Percentiles rank a stretch among this genome's conserved stretches.
Evolutionary conservation across 306 rosid genomes (phyloP).

Genomic region (Arachis stenosperma): DNA sequence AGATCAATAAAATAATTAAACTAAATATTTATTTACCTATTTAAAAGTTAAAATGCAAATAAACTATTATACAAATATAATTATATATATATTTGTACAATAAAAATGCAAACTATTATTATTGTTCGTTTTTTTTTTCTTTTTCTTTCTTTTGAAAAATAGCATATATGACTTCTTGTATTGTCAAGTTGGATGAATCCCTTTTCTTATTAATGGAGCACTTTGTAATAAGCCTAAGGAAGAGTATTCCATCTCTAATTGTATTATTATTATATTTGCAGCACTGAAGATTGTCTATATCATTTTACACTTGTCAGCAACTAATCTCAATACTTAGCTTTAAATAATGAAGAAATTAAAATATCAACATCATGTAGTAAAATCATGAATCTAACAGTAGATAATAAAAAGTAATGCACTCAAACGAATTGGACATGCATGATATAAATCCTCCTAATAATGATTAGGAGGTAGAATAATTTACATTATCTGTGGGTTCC

Average conservation of each 20-base stretch:
- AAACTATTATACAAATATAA: no score
- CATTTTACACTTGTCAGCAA: slow-evolving; percentile 34
- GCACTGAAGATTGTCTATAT: slow-evolving; percentile 35
- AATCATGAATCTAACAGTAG: slow-evolving; percentile 22
- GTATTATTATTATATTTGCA: not conserved
- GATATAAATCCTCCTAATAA: slow-evolving; percentile 46
- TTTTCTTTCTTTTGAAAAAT: no score
- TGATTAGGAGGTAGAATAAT: slow-evolving; percentile 35
- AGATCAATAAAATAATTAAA: no score
- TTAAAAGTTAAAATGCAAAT: no score
- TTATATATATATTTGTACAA: no score
- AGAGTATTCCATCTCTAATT: slow-evolving; percentile 20
- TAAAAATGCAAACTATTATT: no score
- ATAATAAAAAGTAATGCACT: slow-evolving; percentile 49
- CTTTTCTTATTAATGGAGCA: slow-evolving; percentile 39
- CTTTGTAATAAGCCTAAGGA: slow-evolving; percentile 15
- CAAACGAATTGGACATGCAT: slow-evolving; percentile 35
- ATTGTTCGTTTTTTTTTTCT: no score
- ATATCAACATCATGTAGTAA: slow-evolving; percentile 30
- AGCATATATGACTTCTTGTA: not conserved
- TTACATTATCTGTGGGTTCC: slow-evolving; percentile 45
- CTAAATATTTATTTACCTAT: no score
- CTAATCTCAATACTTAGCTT: slow-evolving; percentile 29
- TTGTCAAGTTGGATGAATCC: slow-evolving; percentile 20
- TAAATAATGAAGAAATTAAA: not conserved